Evolutionary conservation across 352 stramenopile genomes (phyloP).

Genomic region (Phytophthora podocarpi): DNA sequence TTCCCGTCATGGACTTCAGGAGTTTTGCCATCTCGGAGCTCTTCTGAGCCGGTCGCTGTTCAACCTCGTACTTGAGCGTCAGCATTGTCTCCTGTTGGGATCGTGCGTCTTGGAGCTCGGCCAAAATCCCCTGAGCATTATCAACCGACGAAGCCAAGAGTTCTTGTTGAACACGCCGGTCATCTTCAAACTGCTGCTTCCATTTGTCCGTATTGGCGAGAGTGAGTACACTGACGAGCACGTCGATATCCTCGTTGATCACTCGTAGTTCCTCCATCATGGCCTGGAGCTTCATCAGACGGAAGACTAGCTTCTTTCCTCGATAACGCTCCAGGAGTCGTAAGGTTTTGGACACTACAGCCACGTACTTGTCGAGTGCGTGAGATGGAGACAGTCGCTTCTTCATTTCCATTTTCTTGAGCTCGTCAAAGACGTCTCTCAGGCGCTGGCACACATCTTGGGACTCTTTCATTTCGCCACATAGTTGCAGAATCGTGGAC

Average conservation of each 20-base stretch:
- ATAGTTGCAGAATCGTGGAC: neutral
- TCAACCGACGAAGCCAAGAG: neutral
- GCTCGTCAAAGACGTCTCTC: neutral
- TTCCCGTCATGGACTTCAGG: neutral
- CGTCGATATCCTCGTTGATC: conserved; percentile 32
- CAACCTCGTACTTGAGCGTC: neutral
- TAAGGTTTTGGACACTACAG: neutral
- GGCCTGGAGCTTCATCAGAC: neutral
- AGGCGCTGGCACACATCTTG: neutral
- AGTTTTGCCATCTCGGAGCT: neutral
- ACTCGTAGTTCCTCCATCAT: conserved; percentile 26
- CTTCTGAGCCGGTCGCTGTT: neutral
- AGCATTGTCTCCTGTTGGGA: neutral
- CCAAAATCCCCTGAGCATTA: neutral
- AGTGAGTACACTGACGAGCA: conserved; percentile 22
- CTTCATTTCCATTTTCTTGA: too few relatives aligned
- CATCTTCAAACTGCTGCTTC: neutral
- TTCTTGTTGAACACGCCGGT: neutral
- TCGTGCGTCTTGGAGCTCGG: neutral
- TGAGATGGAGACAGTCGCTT: too few relatives aligned
- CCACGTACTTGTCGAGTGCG: neutral
- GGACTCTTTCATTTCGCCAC: neutral
- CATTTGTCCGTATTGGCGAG: neutral
- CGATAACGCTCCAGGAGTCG: conserved; percentile 2
- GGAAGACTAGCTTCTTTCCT: neutral